These are phyloP conservation scores for Colletotrichum magnum DNA, from an alignment of 2,329 filamentous ascomycete species.

Conservation along the genomic window DNA sequence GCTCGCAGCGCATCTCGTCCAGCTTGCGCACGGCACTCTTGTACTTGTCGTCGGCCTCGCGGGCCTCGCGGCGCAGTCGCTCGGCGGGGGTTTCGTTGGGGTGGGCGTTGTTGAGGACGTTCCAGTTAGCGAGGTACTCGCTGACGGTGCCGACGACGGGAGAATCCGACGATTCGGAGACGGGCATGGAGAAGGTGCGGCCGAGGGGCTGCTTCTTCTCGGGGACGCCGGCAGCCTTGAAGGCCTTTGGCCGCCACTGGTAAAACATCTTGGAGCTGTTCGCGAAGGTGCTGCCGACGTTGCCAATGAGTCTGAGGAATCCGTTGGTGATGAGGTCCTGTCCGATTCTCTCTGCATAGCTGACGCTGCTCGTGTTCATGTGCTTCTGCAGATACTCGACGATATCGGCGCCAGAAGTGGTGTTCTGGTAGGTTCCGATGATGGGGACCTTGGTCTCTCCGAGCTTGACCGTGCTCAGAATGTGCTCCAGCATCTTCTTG, in stretches of 20 bases:
- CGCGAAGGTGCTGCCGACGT: conserved; percentile 94
- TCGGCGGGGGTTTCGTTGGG: conserved; percentile 95
- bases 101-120: conserved; percentile 88
- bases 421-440: conserved; percentile 93
- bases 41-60: conserved; percentile 93
- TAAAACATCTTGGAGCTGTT: conserved; percentile 99
- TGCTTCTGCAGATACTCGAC: conserved; percentile 94
- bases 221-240: conserved; percentile 87
- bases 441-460: conserved; percentile 96
- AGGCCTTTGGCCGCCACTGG: conserved; percentile 95
- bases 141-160: conserved; percentile 86
- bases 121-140: conserved; percentile 94
- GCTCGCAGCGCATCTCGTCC: conserved; percentile 89
- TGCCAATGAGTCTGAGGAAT: conserved; percentile 91
- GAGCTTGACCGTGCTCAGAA: conserved; percentile 88
- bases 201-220: conserved; percentile 85
- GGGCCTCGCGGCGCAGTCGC: conserved; percentile 87
- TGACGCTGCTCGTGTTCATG: conserved; percentile 86
- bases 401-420: conserved; percentile 91
- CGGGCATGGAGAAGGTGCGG: conserved; percentile 81
- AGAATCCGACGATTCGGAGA: conserved; percentile 74
- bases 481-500: conserved; percentile 90
- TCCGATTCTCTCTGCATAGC: conserved; percentile 93
- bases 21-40: conserved; percentile 88
- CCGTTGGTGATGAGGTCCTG: conserved; percentile 91